Evolutionary conservation across 768 basidiomycete genomes (phyloP), one percentile per base, ranked within the genome.

Genomic region (Mycena chlorophos): DNA sequence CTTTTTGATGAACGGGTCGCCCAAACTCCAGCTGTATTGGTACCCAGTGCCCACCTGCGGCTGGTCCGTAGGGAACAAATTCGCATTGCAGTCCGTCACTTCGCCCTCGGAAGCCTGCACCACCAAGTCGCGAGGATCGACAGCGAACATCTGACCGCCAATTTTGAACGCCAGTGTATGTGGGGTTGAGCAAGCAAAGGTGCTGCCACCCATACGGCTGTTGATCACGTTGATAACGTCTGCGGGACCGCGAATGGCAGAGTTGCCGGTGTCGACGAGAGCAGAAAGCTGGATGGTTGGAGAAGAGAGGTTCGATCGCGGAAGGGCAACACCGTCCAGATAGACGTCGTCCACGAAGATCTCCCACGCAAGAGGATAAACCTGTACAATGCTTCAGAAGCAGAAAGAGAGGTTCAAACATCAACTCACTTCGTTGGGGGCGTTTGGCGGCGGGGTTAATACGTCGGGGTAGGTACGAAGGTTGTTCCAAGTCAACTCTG

Each of bases 241-340:
- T 4, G 76, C 66, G 0, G 88, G 89, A 8, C 88, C 89, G 22
- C 89, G 87, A 51, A 92, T 76, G 39, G 89, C 78, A 8, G 88
- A 89, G 70, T 85, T 90, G 0, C 90, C 89, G 2, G 90, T 91
- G 62, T 91, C 89, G 25, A 91, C 65, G 17, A 91, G 71, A 1
- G 84, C 87, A 3, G 88, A 85, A 12, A 88, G 72, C 1, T 75
- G 66, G 56, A 88, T 82, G 3, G 66, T 68, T 0, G 80, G 60
- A 1, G 79, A 65, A 1, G 80, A 75, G 10, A 85, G 66, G 13
- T 68, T 71, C 2, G 88, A 89, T 30, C 74, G 76, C 4, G 83
- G 78, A n/a, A 91, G 71, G 60, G 72, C 75, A 56, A 75, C 64
- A 13, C 85, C 88, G 60, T 91, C 86, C 29, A 92, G 76, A 65